Evolutionary conservation across 2,329 filamentous ascomycete genomes (phyloP).

Genomic region (Fusarium sp.): DNA sequence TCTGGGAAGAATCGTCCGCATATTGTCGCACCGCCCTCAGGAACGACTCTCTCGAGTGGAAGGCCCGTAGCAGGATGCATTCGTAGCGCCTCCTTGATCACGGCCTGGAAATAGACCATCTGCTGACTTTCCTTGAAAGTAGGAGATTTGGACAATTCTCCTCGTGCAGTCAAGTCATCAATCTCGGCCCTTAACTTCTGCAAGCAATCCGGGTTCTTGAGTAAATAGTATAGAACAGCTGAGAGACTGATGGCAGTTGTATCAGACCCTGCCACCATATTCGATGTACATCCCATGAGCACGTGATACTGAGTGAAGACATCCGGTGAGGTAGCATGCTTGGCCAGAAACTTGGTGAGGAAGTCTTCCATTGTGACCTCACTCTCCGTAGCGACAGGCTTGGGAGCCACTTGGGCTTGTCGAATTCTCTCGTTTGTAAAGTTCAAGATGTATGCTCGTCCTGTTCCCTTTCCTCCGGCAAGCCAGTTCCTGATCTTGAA

Average conservation of each 20-base stretch:
- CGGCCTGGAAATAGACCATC: constrained; percentile 31
- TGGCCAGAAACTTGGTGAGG: constrained; percentile 34
- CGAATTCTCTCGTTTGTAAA: constrained; percentile 16
- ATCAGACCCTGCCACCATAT: constrained; percentile 37
- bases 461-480: not conserved
- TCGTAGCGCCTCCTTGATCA: constrained; percentile 33
- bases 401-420: not conserved
- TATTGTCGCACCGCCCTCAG: constrained; percentile 25
- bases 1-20: constrained; percentile 27
- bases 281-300: constrained; percentile 28
- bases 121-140: constrained; percentile 33
- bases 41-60: constrained; percentile 29
- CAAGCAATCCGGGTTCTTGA: constrained; percentile 17
- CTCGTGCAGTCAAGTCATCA: not conserved
- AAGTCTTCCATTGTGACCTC: constrained; percentile 28
- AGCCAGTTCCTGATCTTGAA: constrained; percentile 14
- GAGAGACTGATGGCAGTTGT: constrained; percentile 36
- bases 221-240: constrained; percentile 26
- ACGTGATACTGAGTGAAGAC: constrained; percentile 29
- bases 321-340: constrained; percentile 18
- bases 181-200: constrained; percentile 19
- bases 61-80: constrained; percentile 34
- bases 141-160: not conserved
- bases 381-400: not conserved
- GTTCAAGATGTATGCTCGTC: constrained; percentile 9